These are phyloP conservation scores for Trebouxiophyceae sp. DNA, from an alignment of 163 green algal species.

Conservation along the genomic window DNA sequence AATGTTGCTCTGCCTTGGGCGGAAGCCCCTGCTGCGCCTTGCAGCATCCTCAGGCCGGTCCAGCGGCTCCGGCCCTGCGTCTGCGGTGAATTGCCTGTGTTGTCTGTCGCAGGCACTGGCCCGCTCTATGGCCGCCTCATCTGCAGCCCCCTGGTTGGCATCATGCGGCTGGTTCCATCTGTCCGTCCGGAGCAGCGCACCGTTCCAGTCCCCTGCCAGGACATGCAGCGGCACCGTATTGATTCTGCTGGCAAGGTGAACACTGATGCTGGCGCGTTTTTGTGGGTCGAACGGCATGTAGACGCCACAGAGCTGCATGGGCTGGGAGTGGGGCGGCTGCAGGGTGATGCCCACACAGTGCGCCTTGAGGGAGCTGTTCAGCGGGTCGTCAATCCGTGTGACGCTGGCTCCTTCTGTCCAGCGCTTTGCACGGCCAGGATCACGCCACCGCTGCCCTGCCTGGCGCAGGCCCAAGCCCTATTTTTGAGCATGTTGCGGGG, in stretches of 20 bases:
- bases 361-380: not conserved
- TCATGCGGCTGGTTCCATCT: not conserved
- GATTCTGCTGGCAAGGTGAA: too few species aligned
- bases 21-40: not conserved
- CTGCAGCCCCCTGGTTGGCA: not conserved
- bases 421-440: not conserved
- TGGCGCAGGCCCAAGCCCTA: too few species aligned
- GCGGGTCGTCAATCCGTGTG: not conserved
- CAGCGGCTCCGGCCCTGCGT: too few species aligned
- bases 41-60: not conserved
- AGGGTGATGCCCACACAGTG: not conserved
- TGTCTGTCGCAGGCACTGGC: too few species aligned
- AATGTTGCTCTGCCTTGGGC: too few species aligned
- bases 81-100: too few species aligned
- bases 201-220: not conserved
- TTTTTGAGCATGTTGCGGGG: not conserved
- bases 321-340: not conserved
- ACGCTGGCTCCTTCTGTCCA: not conserved
- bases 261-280: not conserved
- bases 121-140: not conserved
- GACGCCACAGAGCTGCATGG: not conserved
- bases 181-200: not conserved
- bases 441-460: not conserved
- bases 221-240: not conserved
- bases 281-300: slow-evolving; percentile 1